phyloP scores from a whole-genome alignment of 257 asterid genomes.

The Solanum lycopersicoides region DNA sequence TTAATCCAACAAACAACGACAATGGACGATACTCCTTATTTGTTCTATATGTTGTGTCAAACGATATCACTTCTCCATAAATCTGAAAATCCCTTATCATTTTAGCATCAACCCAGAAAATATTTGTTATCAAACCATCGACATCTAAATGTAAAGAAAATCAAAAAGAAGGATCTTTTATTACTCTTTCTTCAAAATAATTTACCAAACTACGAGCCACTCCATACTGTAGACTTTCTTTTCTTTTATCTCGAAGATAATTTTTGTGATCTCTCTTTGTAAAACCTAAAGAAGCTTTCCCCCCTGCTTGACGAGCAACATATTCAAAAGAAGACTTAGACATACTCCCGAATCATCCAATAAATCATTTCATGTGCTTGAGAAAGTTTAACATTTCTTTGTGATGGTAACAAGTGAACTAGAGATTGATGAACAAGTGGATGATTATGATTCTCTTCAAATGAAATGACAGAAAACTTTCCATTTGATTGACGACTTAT shows the following conservation, averaged over 20 bases:
- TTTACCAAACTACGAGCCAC: background rate
- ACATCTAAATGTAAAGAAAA: background rate
- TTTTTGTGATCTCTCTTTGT: background rate
- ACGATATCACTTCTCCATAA: background rate
- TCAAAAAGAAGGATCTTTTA: too few relatives aligned
- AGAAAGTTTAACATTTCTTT: background rate
- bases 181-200: background rate
- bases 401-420: background rate
- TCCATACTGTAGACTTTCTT: background rate
- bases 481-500: background rate
- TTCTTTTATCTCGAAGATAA: background rate
- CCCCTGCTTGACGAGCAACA: background rate
- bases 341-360: background rate
- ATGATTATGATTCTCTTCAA: background rate
- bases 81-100: background rate
- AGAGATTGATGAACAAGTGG: background rate
- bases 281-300: background rate
- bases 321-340: background rate
- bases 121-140: background rate
- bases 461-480: too few relatives aligned
- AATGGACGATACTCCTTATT: background rate
- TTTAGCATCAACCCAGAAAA: background rate
- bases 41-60: background rate
- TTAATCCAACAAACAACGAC: background rate
- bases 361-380: background rate